Base-by-base conservation (phyloP, 2,329 filamentous ascomycete genomes). In the Alternaria sp. region DNA sequence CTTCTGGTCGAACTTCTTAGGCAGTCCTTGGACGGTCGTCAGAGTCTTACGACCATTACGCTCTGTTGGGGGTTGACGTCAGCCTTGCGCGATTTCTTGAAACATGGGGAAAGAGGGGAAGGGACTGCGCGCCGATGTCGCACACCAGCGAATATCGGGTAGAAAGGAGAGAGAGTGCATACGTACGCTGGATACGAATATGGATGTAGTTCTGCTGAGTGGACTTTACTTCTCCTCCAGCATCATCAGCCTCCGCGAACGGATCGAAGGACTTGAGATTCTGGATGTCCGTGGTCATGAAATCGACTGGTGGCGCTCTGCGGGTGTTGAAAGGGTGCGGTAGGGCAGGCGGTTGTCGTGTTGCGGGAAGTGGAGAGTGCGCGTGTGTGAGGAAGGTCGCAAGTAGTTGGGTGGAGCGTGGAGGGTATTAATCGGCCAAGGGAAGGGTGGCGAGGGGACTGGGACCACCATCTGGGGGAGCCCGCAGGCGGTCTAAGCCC, bases 221-320 rank as follows among this genome's bases (percentile, higher is more conserved):
- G 82, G 92, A 90, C 86, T 96, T 96, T 82, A 90, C 91, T 86
- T 97, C 92, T 88, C 93, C 94, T 84, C 91, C 93, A 84, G 97
- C 94, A 91, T 97, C 95, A 93, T 97, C 96, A 90, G 94, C 96
- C 93, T 98, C 96, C 91, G 96, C 96, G 93, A 99, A 99, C 91
- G 96, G 96, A 91, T 99, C 96, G 73, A 75, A 75, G 73, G 69
- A 70, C 72, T 74, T 73, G 66, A 75, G 72, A 69, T 75, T 97
- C 66, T 75, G 74, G 67, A 76, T 76, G 67, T 75, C 72, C 67
- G 74, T 77, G 72, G 81, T 73, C 73, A 77, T 77, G 71, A 72
- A 73, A 73, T 73, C 74, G 73, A 71, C 68, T 72, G 72, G 68
- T 67, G 63, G 67, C 68, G 69, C 69, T 70, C 68, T 74, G 72